Base-by-base conservation (phyloP, 2,329 filamentous ascomycete genomes). In the Ceratocystis papillata region DNA sequence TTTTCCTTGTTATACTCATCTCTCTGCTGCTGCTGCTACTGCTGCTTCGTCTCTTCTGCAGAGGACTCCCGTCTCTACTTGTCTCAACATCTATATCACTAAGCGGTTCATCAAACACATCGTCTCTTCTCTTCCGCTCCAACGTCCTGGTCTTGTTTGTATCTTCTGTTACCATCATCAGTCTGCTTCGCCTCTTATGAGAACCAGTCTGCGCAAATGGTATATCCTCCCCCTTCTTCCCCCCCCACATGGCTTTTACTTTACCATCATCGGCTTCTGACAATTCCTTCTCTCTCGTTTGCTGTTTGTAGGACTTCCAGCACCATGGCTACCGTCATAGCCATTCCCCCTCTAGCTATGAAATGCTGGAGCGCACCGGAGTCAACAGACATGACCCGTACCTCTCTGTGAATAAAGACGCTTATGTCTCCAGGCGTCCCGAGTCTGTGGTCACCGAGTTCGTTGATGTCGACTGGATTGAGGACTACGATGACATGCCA, bases 391-490 rank as follows among this genome's bases (percentile, higher is more conserved):
- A 80, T 70, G 82, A 85, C 74, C 76, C 83, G 20, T 84, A 88
- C 73, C 87, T 88, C 75, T 79, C 80, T 70, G 75, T 81, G 69
- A 82, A 81, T 71, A 74, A 74, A 66, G 79, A 81, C 68, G 79
- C 75, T 25, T 76, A 79, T 64, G 37, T 10, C 37, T 64, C 45
- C 20, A 67, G 78, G 65, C 80, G 87, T 67, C 87, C 88, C 48
- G 75, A 83, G 46, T 92, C 89, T 46, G 81, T 88, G 68, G 83
- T 87, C 55, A 93, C 88, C 25, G 87, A 91, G 71, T 87, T 90
- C 70, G 86, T 87, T 73, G 89, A 91, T 72, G 90, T 88, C 50
- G 89, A 93, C 69, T 83, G 80, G 77, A 81, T 84, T 53, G 89
- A 91, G 69, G 75, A 76, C 44, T 53, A 67, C 7, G 86, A 88